Evolutionary conservation across 2,329 filamentous ascomycete species (phyloP).

Genomic region (Penicillium sp.): DNA sequence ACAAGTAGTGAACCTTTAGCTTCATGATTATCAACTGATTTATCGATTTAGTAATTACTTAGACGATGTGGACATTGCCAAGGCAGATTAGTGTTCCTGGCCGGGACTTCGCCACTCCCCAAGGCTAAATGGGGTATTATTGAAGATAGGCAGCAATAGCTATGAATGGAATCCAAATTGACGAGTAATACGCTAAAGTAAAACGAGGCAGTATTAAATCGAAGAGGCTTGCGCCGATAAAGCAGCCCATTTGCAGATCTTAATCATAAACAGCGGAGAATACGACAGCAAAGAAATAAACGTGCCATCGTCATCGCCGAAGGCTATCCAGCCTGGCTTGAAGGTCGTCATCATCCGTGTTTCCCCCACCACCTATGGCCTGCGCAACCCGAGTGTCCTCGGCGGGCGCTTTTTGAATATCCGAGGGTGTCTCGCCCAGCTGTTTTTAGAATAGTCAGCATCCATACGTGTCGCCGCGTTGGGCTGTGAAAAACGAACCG

Average conservation of each 20-base stretch:
- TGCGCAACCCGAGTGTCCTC: conserved; percentile 82
- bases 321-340: conserved; percentile 92
- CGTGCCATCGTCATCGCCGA: conserved; percentile 53
- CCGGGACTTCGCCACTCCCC: neutral
- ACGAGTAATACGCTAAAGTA: conserved; percentile 9
- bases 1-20: too few relatives aligned
- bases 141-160: conserved; percentile 3
- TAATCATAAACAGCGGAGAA: conserved; percentile 6
- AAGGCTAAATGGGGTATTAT: neutral
- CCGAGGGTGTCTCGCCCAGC: conserved; percentile 90
- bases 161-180: neutral
- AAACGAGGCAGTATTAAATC: conserved; percentile 2
- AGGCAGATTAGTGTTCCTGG: neutral
- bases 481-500: conserved; percentile 64
- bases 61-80: neutral
- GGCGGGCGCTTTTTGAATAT: conserved; percentile 73
- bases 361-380: conserved; percentile 66
- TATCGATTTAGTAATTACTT: neutral
- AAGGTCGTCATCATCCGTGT: conserved; percentile 80
- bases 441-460: conserved; percentile 47
- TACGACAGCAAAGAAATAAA: conserved; percentile 3
- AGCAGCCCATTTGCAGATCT: neutral
- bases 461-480: neutral
- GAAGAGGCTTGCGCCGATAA: conserved; percentile 6
- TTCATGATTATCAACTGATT: too few relatives aligned